Base-by-base conservation (phyloP, 2,329 filamentous ascomycete species). In the Onygenales sp. region DNA sequence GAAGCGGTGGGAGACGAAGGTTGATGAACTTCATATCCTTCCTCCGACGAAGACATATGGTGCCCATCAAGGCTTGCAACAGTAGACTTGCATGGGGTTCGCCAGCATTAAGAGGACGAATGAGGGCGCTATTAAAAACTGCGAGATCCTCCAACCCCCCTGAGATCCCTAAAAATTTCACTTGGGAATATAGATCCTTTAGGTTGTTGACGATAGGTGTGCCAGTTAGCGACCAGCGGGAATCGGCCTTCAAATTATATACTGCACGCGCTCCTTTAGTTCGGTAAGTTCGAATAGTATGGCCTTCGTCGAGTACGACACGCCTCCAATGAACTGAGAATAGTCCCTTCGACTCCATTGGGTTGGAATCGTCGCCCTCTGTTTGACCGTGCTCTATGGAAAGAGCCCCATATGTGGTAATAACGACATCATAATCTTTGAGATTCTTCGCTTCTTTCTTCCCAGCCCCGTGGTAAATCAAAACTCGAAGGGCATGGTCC, bases 11-110 rank as follows among this genome's bases (percentile, higher is more conserved):
- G 7, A 95, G 76, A 57, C 83, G 86, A 17, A 95, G 74, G 59
- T 95, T 88, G 51, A 95, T 80, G 63, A 94, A 95, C 5, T 79
- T 78, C 89, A 95, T 95, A 53, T 92, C 85, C 66, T 95, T 95
- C 68, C 84, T 86, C 39, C 90, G 82, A 39, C 90, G 81, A 21
- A 95, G 75, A 61, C 87, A 93, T 46, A 95, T 79, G 14, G 86
- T 83, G n/a, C 78, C 77, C 82, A 95, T 91, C 44, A 95, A 76
- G 5, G 82, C 78, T 63, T 92, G 86, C 3, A 94, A 76, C 3
- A 92, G 72, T 9, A 78, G 69, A 47, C 82, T 83, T 10, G 83
- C 85, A 36, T 76, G 72, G 1, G 71, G 66, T 13, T 83, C 77
- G 1, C 81, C 82, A 5, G 67, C 63, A 51, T 78, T 78, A 7